Evolutionary conservation across 1,284 basidiomycete genomes (phyloP), one percentile per base, ranked within the genome.

Genomic region (Gastroboletus turbinatus): DNA sequence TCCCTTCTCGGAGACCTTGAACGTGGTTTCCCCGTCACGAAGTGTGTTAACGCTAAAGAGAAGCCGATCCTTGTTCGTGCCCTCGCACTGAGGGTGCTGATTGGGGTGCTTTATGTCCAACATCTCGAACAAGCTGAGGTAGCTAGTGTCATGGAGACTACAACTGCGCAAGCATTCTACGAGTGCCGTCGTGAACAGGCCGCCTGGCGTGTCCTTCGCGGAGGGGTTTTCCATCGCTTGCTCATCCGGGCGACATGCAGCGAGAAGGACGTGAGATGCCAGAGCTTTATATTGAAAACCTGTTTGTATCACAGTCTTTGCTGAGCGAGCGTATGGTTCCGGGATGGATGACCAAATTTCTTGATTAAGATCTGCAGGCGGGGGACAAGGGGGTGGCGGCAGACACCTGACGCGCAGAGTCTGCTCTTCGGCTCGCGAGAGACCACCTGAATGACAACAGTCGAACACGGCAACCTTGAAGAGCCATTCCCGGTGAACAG

Each of bases 81-180:
- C 63, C 32, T 66, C 58, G 19, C 63, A 66, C 11, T 66, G 65
- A 19, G 63, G 66, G 43, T 64, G 58, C 32, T 67, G 63, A 0
- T 11, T 5, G 13, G 25, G 32, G 0, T 50, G 8, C 11, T 47
- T 60, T 7, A 67, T 30, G 33, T 62, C 49, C 51, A 65, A 6
- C 21, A 8, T 53, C 44, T 62, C 63, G 42, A 55, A 57, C 21
- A 65, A 29, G 8, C 9, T 48, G 33, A n/a, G 32, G 9, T 65
- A 66, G 39, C 27, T 65, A 4, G 65, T 66, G 10, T 66, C 47
- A 13, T 66, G 52, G 10, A 55, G 27, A 33, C 52, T 55, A 30
- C 30, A 46, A 4, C 14, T 5, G 14, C 58, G 52, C 50, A 67
- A 38, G 44, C 50, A n/a, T n/a, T 66, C 44, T 25, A 67, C 10